Base-by-base conservation (phyloP, 805 yeast genomes). In the Ogataea siamensis region DNA sequence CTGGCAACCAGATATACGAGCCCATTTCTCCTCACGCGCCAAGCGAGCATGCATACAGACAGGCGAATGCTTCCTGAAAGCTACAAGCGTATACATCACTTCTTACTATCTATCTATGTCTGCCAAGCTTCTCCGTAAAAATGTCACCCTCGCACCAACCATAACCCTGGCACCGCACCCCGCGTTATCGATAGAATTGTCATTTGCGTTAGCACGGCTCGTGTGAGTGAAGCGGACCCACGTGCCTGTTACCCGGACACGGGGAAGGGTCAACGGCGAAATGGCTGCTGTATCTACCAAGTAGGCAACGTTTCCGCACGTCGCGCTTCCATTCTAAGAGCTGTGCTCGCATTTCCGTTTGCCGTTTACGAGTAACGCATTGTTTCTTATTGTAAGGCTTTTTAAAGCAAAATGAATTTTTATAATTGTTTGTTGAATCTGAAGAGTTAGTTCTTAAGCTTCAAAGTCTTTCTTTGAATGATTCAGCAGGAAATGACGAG, bases 1-100 rank as follows among this genome's bases (percentile, higher is more conserved):
- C 77, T 46, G 70, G 76, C 54, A 78, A 73, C 47, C 91, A 88
- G 39, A 66, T 80, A 39, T 74, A 63, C 50, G 57, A 57, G 45
- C 83, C 83, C 24, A 58, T 68, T 31, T 63, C 64, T 36, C 68
- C 66, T 30, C 73, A 72, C 46, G 60, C 58, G 26, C 68, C 67
- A 20, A 61, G 71, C 22, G 64, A 61, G 30, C 44, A 49, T 26
- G 74, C 73, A 10, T 70, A 39, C 39, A 62, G 43, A 66, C 67
- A 50, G 32, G 26, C 35, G 11, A 35, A n/a, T 16, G 21, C 22
- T 2, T 13, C 25, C n/a, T 34, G 22, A 10, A 26, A 20, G 20
- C 29, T 12, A n/a, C n/a, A n/a, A n/a, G n/a, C n/a, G n/a, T n/a
- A n/a, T n/a, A n/a, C n/a, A n/a, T n/a, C n/a, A n/a, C n/a, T n/a